These are phyloP conservation scores for Aureoboletus auriporus DNA, from an alignment of 768 basidiomycete genomes.

Conservation along the genomic window DNA sequence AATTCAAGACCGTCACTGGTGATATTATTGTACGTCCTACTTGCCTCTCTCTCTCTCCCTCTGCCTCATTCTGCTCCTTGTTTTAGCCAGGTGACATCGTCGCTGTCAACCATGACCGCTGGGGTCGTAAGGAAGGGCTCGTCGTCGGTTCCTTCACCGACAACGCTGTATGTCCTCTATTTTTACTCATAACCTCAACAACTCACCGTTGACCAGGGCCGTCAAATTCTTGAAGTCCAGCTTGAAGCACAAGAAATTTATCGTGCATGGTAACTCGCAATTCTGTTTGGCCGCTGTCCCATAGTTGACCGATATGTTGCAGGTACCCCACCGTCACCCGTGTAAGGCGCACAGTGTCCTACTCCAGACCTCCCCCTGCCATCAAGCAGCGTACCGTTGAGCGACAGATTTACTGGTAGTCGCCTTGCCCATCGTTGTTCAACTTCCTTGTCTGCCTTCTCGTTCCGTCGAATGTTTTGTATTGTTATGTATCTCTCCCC, in stretches of 20 bases:
- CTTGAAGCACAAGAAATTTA: slow-evolving; percentile 66
- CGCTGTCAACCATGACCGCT: slow-evolving; percentile 60
- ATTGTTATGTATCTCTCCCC: slow-evolving; percentile 28
- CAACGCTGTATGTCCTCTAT: slow-evolving; percentile 48
- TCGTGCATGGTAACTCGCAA: slow-evolving; percentile 54
- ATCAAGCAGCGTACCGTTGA: slow-evolving; percentile 58
- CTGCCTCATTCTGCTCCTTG: neutral
- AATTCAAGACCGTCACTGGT: slow-evolving; percentile 26
- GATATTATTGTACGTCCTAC: slow-evolving; percentile 33
- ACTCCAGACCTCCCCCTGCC: slow-evolving; percentile 43
- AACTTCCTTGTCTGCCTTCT: slow-evolving; percentile 2
- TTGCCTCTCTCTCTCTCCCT: neutral
- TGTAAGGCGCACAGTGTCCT: slow-evolving; percentile 68
- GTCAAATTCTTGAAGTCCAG: slow-evolving; percentile 79
- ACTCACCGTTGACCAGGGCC: slow-evolving; percentile 47
- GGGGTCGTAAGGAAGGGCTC: slow-evolving; percentile 71
- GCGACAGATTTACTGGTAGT: slow-evolving; percentile 73
- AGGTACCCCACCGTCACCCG: slow-evolving; percentile 81
- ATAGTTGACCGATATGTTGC: slow-evolving; percentile 4
- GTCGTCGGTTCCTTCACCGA: slow-evolving; percentile 76
- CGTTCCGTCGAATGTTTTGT: slow-evolving; percentile 28
- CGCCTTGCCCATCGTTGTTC: neutral
- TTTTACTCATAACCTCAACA: neutral
- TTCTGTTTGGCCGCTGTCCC: neutral
- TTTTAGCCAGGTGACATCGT: slow-evolving; percentile 76